Conservation (phyloP, 768 basidiomycete genomes). For the Kwoniella dejecticola region DNA sequence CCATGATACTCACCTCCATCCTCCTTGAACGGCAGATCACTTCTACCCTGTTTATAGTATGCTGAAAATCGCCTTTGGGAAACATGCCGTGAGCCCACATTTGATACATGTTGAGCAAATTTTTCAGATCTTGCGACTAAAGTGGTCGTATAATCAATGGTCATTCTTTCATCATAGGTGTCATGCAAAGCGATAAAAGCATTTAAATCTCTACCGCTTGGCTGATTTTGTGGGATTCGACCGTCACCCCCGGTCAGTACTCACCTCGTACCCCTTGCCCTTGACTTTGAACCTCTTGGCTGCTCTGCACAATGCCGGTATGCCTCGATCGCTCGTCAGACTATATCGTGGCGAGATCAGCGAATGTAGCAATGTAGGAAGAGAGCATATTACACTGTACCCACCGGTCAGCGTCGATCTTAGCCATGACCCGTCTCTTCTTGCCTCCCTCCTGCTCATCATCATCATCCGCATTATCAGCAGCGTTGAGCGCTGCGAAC, state of each 20-base stretch:
- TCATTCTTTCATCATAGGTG: not conserved
- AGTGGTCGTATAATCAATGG: too few relatives aligned
- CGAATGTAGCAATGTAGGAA: not conserved
- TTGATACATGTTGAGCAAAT: conserved; percentile 80
- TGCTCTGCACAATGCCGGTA: conserved; percentile 75
- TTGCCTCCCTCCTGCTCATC: conserved; percentile 54
- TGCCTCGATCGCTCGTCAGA: conserved; percentile 71
- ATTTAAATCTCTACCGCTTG: too few relatives aligned
- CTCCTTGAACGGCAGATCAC: conserved; percentile 81
- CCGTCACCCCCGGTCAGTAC: too few relatives aligned
- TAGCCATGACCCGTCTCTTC: conserved; percentile 62
- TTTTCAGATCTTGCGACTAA: conserved; percentile 81
- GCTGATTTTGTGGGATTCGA: too few relatives aligned
- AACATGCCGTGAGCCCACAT: conserved; percentile 94
- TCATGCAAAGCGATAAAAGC: too few relatives aligned
- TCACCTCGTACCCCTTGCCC: conserved; percentile 91
- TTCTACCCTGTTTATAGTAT: conserved; percentile 83
- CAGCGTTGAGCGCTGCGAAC: conserved; percentile 5
- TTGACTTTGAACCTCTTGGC: conserved; percentile 75
- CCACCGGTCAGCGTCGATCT: conserved; percentile 68
- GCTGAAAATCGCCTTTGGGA: conserved; percentile 82
- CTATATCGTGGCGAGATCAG: not conserved
- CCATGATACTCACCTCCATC: conserved; percentile 84
- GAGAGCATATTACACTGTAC: conserved; percentile 18
- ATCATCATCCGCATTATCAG: conserved; percentile 23